Evolutionary conservation across 331 rosid genomes (phyloP), one percentile per base, ranked within the genome.

Genomic region (Pyrus hybrid): DNA sequence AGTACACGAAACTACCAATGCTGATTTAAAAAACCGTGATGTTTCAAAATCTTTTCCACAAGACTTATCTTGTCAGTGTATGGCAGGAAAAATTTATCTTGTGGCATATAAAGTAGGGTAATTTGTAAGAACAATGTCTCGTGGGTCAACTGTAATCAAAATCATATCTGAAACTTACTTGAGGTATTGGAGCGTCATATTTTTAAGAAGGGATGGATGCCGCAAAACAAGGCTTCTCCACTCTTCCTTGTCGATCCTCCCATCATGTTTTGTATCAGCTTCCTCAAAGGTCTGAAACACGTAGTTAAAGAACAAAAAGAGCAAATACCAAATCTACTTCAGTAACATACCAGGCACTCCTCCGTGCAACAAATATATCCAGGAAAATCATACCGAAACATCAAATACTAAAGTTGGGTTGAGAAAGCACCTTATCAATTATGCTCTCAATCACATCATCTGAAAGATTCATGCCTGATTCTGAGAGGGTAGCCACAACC

Each of bases 401-500:
- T 54, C 72, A 51, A 56, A 33, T 22, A 43, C 14, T 12, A 78
- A 62, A 49, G 66, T 75, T 49, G 73, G 81, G 76, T 51, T 68
- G 54, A 75, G 37, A 63, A 47, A 80, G 76, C 78, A 95, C 97
- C 97, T 95, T 95, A 85, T 95, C 99, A 6, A 95, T 95, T 82
- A 95, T 95, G 83, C 99, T 95, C 81, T 95, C 99, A 80, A 95
- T 90, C 47, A 95, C 92, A 80, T 95, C 98, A 33, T 95, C 98
- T 8, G 99, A 92, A 72, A 95, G 88, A 79, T 95, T 95, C 99
- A 95, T 95, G 14, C 99, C 99, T 76, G 99, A 95, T 82, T 95
- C 98, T n/a, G 99, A 97, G 13, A 92, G 97, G 63, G 99, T 95
- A 41, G 99, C 99, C 65, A 95, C 99, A 76, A 92, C 99, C 99